Evolutionary conservation across 139 green algal species (phyloP).

Genomic region (Spirogloea muscicola): DNA sequence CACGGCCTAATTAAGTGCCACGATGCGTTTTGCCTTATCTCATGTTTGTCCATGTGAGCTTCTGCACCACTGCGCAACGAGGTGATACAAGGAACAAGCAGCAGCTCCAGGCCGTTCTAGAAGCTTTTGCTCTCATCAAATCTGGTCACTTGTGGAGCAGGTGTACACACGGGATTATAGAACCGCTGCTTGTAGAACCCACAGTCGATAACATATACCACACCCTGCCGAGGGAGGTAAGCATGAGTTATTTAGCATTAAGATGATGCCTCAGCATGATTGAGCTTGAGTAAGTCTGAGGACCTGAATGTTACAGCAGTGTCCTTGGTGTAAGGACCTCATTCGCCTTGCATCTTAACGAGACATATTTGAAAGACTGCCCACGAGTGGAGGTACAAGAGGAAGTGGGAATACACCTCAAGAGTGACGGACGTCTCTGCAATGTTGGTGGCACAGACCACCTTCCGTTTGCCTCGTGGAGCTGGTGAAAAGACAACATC

Average conservation of each 20-base stretch:
- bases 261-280: no score
- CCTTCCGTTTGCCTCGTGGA: conserved; percentile 48
- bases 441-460: conserved; percentile 95
- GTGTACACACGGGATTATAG: conserved; percentile 71
- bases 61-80: background rate
- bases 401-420: background rate
- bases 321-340: no score
- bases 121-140: no score
- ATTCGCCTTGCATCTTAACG: no score
- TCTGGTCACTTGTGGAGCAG: no score
- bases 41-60: background rate
- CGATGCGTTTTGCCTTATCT: background rate
- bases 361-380: no score
- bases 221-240: no score
- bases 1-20: background rate
- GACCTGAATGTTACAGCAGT: no score
- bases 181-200: conserved; percentile 40
- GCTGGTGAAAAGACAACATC: conserved; percentile 9
- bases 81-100: background rate
- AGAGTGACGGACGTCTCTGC: conserved; percentile 97
- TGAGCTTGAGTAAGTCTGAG: no score
- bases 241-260: no score
- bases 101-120: no score
- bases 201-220: conserved; percentile 49
- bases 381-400: background rate